Base-by-base conservation (phyloP, 2,329 filamentous ascomycete species). In the Tolypocladium amazonense region DNA sequence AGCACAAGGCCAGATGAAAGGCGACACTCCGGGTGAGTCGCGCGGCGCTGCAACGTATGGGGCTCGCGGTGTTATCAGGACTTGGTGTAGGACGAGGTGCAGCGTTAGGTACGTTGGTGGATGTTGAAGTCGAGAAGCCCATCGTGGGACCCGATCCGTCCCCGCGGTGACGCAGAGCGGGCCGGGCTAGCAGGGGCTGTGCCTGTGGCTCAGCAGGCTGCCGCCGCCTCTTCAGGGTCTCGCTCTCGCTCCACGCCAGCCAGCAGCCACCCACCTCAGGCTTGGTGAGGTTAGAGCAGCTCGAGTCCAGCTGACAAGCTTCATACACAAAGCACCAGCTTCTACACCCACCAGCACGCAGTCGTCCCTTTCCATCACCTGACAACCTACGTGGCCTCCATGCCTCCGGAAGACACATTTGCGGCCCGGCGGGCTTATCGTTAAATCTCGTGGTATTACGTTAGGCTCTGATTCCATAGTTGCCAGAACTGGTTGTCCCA, bases 401-500 rank as follows among this genome's bases (percentile, higher is more conserved):
- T n/a, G n/a, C n/a, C n/a, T n/a, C n/a, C n/a, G n/a, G n/a, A n/a
- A n/a, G n/a, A n/a, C n/a, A n/a, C n/a, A n/a, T n/a, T n/a, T n/a
- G n/a, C n/a, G n/a, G n/a, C n/a, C n/a, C n/a, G n/a, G n/a, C n/a
- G n/a, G n/a, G n/a, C n/a, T n/a, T n/a, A n/a, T n/a, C 33, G 33
- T 9, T 35, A 35, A 6, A 35, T 6, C 33, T 35, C 33, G 45
- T 43, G 41, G 41, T 3, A 45, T 62, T 18, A 30, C 38, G 37
- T 35, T 56, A 66, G 57, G 3, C 47, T 63, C 60, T 64, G 61
- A 23, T 61, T 66, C 63, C 78, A 81, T 0, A 72, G 67, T 61
- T 71, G 65, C 71, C 76, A 80, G 15, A 63, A 71, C 65, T 81
- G 77, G 20, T 73, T 65, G 0, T 69, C 66, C 64, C 74, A 79